Evolutionary conservation across 2,329 filamentous ascomycete genomes (phyloP), one percentile per base, ranked within the genome.

Genomic region (Fusarium sp.): DNA sequence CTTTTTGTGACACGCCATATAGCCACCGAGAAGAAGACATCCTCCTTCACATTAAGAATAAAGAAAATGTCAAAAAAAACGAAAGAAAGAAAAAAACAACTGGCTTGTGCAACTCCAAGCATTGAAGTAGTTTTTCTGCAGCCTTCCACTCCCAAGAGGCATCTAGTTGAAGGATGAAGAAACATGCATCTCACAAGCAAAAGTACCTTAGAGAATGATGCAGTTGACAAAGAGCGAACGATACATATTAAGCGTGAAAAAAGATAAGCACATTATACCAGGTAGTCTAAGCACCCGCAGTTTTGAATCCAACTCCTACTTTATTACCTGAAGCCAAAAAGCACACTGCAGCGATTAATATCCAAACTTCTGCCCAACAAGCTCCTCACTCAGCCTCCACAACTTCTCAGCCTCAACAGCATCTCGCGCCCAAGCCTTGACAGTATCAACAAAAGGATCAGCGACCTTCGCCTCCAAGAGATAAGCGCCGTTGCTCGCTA

Each of bases 371-470:
- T 86, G 79, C 1, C 79, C 81, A n/a, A 87, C 84, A 55, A 87
- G 72, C 71, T 84, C 77, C 79, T 86, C 84, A n/a, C 83, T 86
- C 53, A 86, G 48, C 48, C 80, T 79, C 86, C 86, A 88, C 42
- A 87, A 75, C 76, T 75, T 84, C 66, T 84, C 82, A 1, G 86
- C 85, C 55, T 82, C 81, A 13, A 82, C 22, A 5, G 65, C 20
- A 50, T 78, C 80, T n/a, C 78, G 80, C 2, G 72, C 81, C 80
- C 80, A 82, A 17, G 79, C 72, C 51, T 74, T 79, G 41, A 80
- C 66, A 1, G 74, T 77, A 30, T 83, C 78, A 12, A 73, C 56
- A 24, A 75, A 78, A 6, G 81, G 80, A 47, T 81, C 79, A 2
- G 76, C 75, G 5, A 83, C 72, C 26, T 82, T 81, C 18, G 79